Conservation (phyloP, 805 yeast genomes). For the Cyberlindnera saturnus region DNA sequence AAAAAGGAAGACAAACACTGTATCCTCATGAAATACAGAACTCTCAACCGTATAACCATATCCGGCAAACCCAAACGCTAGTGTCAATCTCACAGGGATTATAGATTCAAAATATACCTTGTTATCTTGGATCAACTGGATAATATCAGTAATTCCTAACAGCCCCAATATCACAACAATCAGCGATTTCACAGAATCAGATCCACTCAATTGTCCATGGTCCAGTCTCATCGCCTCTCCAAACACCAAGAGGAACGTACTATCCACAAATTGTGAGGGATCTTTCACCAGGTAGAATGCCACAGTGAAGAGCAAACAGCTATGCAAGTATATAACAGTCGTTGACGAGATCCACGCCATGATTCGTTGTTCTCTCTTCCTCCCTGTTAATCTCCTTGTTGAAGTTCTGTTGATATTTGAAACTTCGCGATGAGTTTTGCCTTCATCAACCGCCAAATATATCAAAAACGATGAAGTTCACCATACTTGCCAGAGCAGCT, state of each 20-base stretch:
- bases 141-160: slow-evolving; percentile 45
- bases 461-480: not conserved
- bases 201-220: slow-evolving; percentile 1
- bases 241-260: slow-evolving; percentile 43
- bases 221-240: slow-evolving; percentile 43
- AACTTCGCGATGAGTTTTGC: not conserved
- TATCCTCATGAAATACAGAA: slow-evolving; percentile 48
- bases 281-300: slow-evolving; percentile 43
- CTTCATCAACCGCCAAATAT: not conserved
- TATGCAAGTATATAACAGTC: slow-evolving; percentile 41
- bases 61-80: slow-evolving; percentile 44
- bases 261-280: slow-evolving; percentile 37
- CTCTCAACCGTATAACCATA: slow-evolving; percentile 42
- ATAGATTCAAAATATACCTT: slow-evolving; percentile 48
- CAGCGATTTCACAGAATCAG: not conserved
- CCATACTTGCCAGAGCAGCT: not conserved
- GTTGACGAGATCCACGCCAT: slow-evolving; percentile 51
- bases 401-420: not conserved
- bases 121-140: slow-evolving; percentile 48
- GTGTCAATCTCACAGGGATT: slow-evolving; percentile 50
- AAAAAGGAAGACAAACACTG: slow-evolving; percentile 50
- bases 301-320: slow-evolving; percentile 36
- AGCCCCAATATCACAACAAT: slow-evolving; percentile 40
- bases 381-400: not conserved
- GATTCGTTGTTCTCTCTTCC: not conserved